These are phyloP conservation scores for Avena atlantica DNA, from an alignment of 176 grass and related monocot genomes.

Conservation along the genomic window DNA sequence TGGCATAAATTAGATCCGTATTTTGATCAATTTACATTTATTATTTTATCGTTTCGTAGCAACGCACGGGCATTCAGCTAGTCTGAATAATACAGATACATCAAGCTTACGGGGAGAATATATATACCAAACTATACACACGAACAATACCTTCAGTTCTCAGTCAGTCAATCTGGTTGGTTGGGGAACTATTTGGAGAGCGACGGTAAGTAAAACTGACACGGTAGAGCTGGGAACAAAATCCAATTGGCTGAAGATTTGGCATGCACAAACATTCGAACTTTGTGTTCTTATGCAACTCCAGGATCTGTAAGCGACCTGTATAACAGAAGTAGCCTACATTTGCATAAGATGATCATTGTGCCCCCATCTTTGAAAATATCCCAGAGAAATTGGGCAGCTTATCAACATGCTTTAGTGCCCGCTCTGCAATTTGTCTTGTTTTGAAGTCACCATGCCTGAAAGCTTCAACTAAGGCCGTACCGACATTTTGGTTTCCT, in stretches of 20 bases:
- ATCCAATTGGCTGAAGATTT: constrained; percentile 13
- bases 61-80: too few species aligned
- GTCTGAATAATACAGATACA: background rate
- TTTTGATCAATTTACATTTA: too few species aligned
- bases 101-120: constrained; percentile 50
- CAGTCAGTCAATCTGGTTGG: constrained; percentile 24
- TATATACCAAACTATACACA: constrained; percentile 59
- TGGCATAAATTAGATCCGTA: too few species aligned
- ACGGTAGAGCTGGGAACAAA: constrained; percentile 13
- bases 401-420: constrained; percentile 97
- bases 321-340: constrained; percentile 49
- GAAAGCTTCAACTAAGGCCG: constrained; percentile 93
- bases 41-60: too few species aligned
- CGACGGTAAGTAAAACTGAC: background rate
- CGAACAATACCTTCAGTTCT: constrained; percentile 42
- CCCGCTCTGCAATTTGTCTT: constrained; percentile 89
- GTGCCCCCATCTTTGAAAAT: constrained; percentile 79
- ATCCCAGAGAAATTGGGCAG: constrained; percentile 96
- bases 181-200: constrained; percentile 6
- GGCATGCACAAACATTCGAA: constrained; percentile 7
- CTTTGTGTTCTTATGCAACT: constrained; percentile 14
- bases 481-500: constrained; percentile 86
- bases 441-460: constrained; percentile 86
- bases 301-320: constrained; percentile 27
- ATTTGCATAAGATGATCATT: constrained; percentile 39